These are phyloP conservation scores for Berberis thunbergii DNA, from an alignment of 164 flowering plant genomes.

Conservation along the genomic window DNA sequence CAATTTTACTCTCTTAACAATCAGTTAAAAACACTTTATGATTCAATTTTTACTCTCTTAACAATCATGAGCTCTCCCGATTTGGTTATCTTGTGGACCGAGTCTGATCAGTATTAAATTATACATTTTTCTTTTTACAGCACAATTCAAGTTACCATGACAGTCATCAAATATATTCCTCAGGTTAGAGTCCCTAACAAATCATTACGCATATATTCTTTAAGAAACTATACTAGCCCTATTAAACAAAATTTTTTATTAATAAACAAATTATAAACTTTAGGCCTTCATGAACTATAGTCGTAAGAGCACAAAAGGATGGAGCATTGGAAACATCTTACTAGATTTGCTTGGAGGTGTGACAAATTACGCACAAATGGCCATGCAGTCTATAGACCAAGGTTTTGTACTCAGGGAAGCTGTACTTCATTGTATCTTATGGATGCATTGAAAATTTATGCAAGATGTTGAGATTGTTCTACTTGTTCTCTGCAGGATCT, in stretches of 20 bases:
- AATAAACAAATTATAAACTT: neutral
- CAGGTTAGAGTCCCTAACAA: constrained; percentile 44
- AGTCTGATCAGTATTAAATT: too few relatives aligned
- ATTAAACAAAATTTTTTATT: neutral
- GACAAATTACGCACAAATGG: constrained; percentile 74
- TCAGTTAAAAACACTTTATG: neutral
- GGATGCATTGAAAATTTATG: neutral
- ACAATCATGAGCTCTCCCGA: too few relatives aligned
- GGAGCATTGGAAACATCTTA: constrained; percentile 84
- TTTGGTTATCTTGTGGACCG: too few relatives aligned
- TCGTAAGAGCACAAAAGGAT: constrained; percentile 87
- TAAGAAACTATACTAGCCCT: neutral
- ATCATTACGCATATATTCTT: neutral
- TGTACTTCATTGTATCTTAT: neutral
- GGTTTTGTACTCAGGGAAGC: constrained; percentile 7
- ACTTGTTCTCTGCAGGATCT: constrained; percentile 38
- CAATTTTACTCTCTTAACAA: neutral
- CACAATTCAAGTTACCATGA: constrained; percentile 77
- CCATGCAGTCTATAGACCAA: constrained; percentile 66
- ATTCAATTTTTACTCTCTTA: neutral
- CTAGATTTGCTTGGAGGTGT: constrained; percentile 80
- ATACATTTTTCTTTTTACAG: constrained; percentile 33
- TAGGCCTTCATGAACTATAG: constrained; percentile 75
- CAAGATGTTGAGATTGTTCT: neutral
- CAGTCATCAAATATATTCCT: constrained; percentile 80